Evolutionary conservation across 2,329 filamentous ascomycete species (phyloP).

Genomic region (Epichloe aotearoae): DNA sequence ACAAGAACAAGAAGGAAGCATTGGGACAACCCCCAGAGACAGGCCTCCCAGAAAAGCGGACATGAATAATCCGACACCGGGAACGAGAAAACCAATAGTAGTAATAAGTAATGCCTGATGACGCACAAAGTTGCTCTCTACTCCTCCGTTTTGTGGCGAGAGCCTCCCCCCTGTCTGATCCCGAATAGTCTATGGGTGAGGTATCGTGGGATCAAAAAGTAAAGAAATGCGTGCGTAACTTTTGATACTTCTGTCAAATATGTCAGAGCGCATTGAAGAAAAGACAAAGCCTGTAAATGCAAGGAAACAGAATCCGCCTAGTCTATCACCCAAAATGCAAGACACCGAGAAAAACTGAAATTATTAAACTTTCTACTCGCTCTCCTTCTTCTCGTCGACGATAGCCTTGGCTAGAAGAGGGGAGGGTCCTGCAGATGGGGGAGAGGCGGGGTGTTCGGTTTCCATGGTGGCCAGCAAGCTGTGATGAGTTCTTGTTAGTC

Average conservation of each 20-base stretch:
- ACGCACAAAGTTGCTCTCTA: slow-evolving; percentile 4
- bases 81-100: neutral
- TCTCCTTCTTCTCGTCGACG: slow-evolving; percentile 43
- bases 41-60: neutral
- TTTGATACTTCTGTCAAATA: slow-evolving; percentile 32
- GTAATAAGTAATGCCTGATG: slow-evolving; percentile 2
- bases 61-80: slow-evolving; percentile 1
- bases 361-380: slow-evolving; percentile 28
- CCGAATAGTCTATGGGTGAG: slow-evolving; percentile 31
- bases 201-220: slow-evolving; percentile 31
- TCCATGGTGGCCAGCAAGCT: slow-evolving; percentile 50
- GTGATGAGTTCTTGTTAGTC: neutral
- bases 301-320: slow-evolving; percentile 27
- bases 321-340: slow-evolving; percentile 41
- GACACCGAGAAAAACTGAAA: slow-evolving; percentile 20
- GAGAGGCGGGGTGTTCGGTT: slow-evolving; percentile 51
- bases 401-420: slow-evolving; percentile 51
- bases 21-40: neutral
- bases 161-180: slow-evolving; percentile 15
- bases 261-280: slow-evolving; percentile 10
- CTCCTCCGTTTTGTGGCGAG: slow-evolving; percentile 17
- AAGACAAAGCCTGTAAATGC: slow-evolving; percentile 15
- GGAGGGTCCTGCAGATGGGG: slow-evolving; percentile 59
- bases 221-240: slow-evolving; percentile 27
- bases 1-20: neutral